Base-by-base conservation (phyloP, 176 grass and related monocot species). In the Aegilops sharonensis region DNA sequence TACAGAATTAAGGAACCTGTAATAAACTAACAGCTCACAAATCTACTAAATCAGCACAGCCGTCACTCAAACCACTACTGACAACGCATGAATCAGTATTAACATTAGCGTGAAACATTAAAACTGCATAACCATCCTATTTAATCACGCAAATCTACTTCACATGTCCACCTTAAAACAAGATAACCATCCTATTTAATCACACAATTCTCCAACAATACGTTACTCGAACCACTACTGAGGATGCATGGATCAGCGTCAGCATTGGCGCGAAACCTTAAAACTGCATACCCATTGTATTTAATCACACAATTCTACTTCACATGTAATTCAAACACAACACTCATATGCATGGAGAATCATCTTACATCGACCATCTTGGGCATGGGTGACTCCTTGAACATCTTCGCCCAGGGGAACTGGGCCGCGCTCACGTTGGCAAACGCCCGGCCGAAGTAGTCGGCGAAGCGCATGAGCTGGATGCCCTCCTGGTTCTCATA, bases 401-500 rank as follows among this genome's bases (percentile, higher is more conserved):
- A 99, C 77, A 99, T 91, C 84, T 99, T 99, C 3, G 91, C 83
- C 97, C 94, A 99, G 0, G 94, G 94, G 65, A 99, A 99, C 87
- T 99, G 97, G 0, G 90, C 63, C 2, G 89, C 78, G 3, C 89
- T 97, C n/a, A 99, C 94, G 17, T 77, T 85, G n/a, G 77, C 82
- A 66, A 99, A 94, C 11, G 92, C 86, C 6, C 90, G 71, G 50
- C 92, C 97, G 75, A 99, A 99, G 86, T 97, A 99, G 76, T 99
- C 97, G 4, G 97, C 97, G 32, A 99, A 99, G 73, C 97, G 85
- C 97, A 97, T 99, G 72, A 99, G 94, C 24, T 97, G 97, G 78
- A 99, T 99, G 63, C 93, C 92, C 47, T 97, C 89, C 65, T 92
- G 89, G 56, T 90, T 86, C 85, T 97, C 97, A 45, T 97, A 99